A percentile compares a stretch with the other conserved stretches of the same genome.
Conservation (phyloP, 1,284 basidiomycete genomes). For the Termitomyces sp. region DNA sequence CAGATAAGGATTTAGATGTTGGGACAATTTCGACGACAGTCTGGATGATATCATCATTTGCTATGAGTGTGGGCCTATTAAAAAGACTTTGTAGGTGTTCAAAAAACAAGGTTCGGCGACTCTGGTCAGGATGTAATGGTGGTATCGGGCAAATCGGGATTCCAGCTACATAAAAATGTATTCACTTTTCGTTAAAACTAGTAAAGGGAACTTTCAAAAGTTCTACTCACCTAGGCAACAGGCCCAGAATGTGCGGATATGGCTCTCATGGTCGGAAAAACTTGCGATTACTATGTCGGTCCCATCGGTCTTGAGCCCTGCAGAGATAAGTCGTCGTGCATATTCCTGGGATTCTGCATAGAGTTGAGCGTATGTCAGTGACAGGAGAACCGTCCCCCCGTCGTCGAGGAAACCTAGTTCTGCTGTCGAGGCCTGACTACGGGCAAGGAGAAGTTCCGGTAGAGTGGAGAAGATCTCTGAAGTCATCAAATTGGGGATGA, state of each 20-base stretch:
- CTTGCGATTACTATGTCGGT: slow-evolving; percentile 19
- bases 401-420: slow-evolving; percentile 18
- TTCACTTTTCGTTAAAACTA: too few species aligned
- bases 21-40: slow-evolving; percentile 15
- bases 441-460: slow-evolving; percentile 18
- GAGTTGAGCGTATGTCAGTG: slow-evolving; percentile 17
- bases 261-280: slow-evolving; percentile 18
- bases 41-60: slow-evolving; percentile 13
- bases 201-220: background rate
- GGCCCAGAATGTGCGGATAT: slow-evolving; percentile 19
- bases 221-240: slow-evolving; percentile 16
- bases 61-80: slow-evolving; percentile 17
- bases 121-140: slow-evolving; percentile 18
- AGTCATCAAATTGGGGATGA: slow-evolving; percentile 1
- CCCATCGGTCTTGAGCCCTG: slow-evolving; percentile 15
- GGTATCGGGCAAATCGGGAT: slow-evolving; percentile 20
- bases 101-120: slow-evolving; percentile 15
- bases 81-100: slow-evolving; percentile 18
- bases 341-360: slow-evolving; percentile 14
- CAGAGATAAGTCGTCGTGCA: slow-evolving; percentile 15
- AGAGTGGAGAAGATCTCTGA: slow-evolving; percentile 12
- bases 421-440: slow-evolving; percentile 16
- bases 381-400: slow-evolving; percentile 9
- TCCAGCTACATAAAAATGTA: slow-evolving; percentile 10
- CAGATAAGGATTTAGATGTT: slow-evolving; percentile 11